These are phyloP conservation scores for Pleurotus cornucopiae DNA, from an alignment of 768 basidiomycete genomes.

Conservation along the genomic window DNA sequence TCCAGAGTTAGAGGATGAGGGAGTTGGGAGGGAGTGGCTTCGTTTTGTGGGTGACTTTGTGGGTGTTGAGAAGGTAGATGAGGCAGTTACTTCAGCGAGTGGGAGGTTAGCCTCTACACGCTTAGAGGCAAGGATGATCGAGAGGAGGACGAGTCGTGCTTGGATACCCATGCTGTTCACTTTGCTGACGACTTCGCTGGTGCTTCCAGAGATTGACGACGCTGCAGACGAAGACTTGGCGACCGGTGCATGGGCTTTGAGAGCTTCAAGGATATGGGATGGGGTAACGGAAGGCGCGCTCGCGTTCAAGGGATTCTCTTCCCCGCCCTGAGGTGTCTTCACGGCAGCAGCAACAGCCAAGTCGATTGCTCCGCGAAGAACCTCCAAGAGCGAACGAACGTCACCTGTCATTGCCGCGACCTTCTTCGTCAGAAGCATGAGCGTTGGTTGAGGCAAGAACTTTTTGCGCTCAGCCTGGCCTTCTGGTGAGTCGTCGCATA, in stretches of 20 bases:
- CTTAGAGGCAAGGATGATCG: constrained; percentile 59
- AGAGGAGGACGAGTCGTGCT: constrained; percentile 64
- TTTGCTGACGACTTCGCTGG: constrained; percentile 64
- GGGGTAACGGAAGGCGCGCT: constrained; percentile 52
- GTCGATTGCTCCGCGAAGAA: constrained; percentile 77
- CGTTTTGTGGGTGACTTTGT: constrained; percentile 50
- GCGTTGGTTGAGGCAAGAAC: constrained; percentile 59
- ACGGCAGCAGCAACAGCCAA: constrained; percentile 37
- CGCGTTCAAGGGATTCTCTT: constrained; percentile 31
- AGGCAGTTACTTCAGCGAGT: constrained; percentile 34
- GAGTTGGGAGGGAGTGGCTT: constrained; percentile 28
- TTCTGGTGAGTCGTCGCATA: constrained; percentile 34
- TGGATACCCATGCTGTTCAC: constrained; percentile 70
- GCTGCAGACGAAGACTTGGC: constrained; percentile 14
- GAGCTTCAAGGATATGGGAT: constrained; percentile 64
- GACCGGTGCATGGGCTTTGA: constrained; percentile 57
- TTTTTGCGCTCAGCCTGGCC: constrained; percentile 34
- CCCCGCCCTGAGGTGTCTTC: constrained; percentile 14
- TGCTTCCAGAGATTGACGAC: constrained; percentile 24
- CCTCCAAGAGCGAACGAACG: constrained; percentile 75
- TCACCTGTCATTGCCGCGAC: constrained; percentile 81
- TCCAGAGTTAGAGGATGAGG: constrained; percentile 17
- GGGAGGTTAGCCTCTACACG: constrained; percentile 56
- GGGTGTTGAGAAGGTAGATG: constrained; percentile 30
- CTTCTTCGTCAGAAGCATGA: constrained; percentile 75